Base-by-base conservation (phyloP, 1,284 basidiomycete species). In the Pseudozyma thailandica region DNA sequence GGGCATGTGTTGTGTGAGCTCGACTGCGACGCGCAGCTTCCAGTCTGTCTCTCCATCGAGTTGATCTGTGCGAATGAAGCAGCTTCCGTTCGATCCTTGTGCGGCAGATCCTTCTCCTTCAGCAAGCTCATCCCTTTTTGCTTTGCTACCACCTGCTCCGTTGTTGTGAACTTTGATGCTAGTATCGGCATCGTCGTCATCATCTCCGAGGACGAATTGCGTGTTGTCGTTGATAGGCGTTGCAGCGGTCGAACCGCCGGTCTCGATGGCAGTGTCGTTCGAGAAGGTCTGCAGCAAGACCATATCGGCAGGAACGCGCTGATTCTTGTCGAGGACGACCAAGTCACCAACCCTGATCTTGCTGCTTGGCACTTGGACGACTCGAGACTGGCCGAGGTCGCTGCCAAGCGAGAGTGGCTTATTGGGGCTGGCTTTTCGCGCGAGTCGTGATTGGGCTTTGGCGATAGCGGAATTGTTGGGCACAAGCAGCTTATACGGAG, bases 31-130 rank as follows among this genome's bases (percentile, higher is more conserved):
- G 10, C 92, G 89, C 48, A 98, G 86, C 83, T 99, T 99, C 96
- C 96, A 98, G 78, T 98, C 96, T 1, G 96, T 99, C 84, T 99
- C 96, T 42, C 96, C 96, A 75, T 99, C 96, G 10, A 99, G 87
- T 81, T 98, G 96, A 84, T 99, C 96, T 0, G 96, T 99, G 6
- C 95, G 87, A 51, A 99, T 92, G 83, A 98, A 99, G 82, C 95
- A 98, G 1, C 94, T 94, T 2, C 96, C 96, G 30, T 90, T 89
- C 4, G 87, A 84, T 70, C 94, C 94, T n/a, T 55, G 55, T 8
- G 52, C 33, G 9, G 53, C 51, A 13, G 39, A 10, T 4, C 44
- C 57, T 20, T 26, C 44, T n/a, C 33, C 23, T 10, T 28, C 39
- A 1, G 47, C 26, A 13, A 47, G 25, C 3, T 16, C 25, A 33